Evolutionary conservation across 106 monocot species (phyloP), one percentile per base, ranked within the genome.

Genomic region (Dioscorea alata): DNA sequence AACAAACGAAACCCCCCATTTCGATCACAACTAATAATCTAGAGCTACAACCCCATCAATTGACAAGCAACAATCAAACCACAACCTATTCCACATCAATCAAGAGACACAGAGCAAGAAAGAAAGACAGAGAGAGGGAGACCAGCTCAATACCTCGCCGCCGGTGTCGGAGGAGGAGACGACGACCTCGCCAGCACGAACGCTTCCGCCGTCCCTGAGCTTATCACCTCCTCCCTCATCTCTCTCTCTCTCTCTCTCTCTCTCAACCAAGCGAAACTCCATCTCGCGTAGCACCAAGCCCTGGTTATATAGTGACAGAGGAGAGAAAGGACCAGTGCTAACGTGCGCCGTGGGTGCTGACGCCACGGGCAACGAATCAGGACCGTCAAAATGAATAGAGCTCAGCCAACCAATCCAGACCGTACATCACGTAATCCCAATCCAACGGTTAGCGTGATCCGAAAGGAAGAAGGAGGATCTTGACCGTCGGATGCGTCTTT

Each of bases 181-280:
- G 73, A 60, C 12, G 82, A 77, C 28, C 82, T 61, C 49, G 48
- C 73, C 18, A 64, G 33, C 13, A 31, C 68, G n/a, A 60, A 8
- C 19, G 67, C 69, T 34, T 82, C 82, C 60, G 53, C 70, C 13
- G 82, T 77, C 20, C 82, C 77, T 21, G 82, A 82, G 74, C 77
- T 82, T 50, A 64, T 82, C 48, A 77, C 82, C 68, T 82, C 82
- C 69, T 77, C 77, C 48, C 73, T 77, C 77, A 82, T 77, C 52
- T 71, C 33, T 34, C 34, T 50, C 25, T 33, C 7, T 23, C 52
- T 23, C 56, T 51, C 32, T 57, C 61, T 62, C 59, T 53, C 52
- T 32, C 51, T 31, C 64, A 16, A 65, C 3, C 19, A 15, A 65
- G 48, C 16, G 42, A 48, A 64, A 42, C 21, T 32, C 33, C 13